Percentiles rank a stretch among this genome's conserved stretches.
Conservation (phyloP, 2,329 filamentous ascomycete species). For the Helminthosporium solani region DNA sequence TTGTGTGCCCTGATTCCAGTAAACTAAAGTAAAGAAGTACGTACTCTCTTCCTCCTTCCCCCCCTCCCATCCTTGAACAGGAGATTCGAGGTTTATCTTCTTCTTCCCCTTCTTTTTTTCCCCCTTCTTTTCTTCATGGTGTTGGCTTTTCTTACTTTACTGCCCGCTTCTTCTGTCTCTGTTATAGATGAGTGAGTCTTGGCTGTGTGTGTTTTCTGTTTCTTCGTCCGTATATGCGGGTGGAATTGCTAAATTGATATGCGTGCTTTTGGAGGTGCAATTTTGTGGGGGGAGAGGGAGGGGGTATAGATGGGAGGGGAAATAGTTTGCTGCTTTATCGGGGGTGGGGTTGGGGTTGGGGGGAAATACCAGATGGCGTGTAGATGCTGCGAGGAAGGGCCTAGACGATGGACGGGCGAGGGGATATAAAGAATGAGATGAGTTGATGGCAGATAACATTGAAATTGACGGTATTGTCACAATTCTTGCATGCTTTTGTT, state of each 20-base stretch:
- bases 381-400: not conserved
- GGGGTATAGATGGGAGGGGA: not conserved
- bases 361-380: not conserved
- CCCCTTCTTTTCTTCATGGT: not conserved
- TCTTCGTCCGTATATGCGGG: too few relatives aligned
- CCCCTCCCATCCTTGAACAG: too few relatives aligned
- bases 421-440: not conserved
- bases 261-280: not conserved
- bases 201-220: not conserved
- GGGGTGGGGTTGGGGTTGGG: too few relatives aligned
- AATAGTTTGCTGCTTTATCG: too few relatives aligned
- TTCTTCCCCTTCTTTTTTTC: not conserved
- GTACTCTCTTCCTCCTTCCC: too few relatives aligned
- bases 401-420: not conserved
- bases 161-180: too few relatives aligned
- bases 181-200: not conserved
- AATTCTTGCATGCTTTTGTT: not conserved
- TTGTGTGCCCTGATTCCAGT: too few relatives aligned
- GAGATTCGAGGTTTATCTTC: too few relatives aligned
- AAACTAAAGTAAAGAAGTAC: too few relatives aligned
- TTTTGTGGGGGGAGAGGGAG: not conserved
- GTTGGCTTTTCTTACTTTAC: not conserved
- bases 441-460: not conserved
- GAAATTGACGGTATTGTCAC: slow-evolving; percentile 2
- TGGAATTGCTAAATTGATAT: slow-evolving; percentile 10